Base-by-base conservation (phyloP, 805 yeast species). In the Starmera quercuum region DNA sequence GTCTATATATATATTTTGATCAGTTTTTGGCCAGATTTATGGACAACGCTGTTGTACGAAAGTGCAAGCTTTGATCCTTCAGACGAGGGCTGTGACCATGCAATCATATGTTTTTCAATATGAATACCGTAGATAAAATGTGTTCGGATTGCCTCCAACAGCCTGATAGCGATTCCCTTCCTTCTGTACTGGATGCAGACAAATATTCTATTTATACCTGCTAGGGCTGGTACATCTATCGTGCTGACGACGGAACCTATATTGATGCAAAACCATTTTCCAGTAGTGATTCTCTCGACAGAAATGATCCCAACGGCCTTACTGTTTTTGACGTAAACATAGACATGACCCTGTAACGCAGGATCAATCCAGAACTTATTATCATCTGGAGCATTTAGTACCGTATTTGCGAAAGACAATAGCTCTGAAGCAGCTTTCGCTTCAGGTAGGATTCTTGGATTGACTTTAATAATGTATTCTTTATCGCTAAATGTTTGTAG, bases 81-180 rank as follows among this genome's bases (percentile, higher is more conserved):
- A 32, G 64, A 71, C 37, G 83, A 75, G 0, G 88, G 87, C 50
- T 81, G 90, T 29, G 84, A 76, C 73, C 84, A 81, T 1, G 77
- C 83, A 14, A 81, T 51, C 38, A 73, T 66, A 12, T 40, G 42
- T 36, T 54, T 67, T 2, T 56, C 54, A 11, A 78, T 42, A 0
- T 17, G 32, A 35, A 68, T 47, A 0, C 84, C 85, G 45, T 71
- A 73, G 1, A 77, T 54, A 17, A 72, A 56, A 35, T 71, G 43
- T 2, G 47, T 47, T 34, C 65, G 53, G 1, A 75, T 73, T 3
- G 63, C 49, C 3, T 66, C 51, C 5, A 80, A 44, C 30, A 81
- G 46, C 28, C 46, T 49, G 6, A 56, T 44, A 0, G 74, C 83
- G 10, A 80, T 58, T 0, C 80, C 79, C 11, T 42, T 40, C 20